Base-by-base conservation (phyloP, 139 green algal genomes). In the Coelastrella sp. region DNA sequence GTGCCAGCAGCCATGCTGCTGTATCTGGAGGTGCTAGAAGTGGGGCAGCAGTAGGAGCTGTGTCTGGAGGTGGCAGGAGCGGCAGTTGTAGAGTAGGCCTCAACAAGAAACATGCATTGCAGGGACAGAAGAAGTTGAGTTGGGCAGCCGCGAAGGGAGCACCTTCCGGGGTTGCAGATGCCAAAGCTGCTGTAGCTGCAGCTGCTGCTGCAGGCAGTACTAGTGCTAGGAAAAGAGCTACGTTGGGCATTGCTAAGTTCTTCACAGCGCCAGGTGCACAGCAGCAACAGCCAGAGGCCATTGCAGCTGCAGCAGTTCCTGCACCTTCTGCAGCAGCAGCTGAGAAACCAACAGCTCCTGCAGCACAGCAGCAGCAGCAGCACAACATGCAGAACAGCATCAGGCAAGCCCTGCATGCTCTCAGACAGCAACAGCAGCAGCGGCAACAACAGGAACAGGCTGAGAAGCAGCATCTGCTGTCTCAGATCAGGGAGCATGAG, bases 351-450 rank as follows among this genome's bases (percentile, higher is more conserved):
- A 8, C 65, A 68, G 20, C 54, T 61, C 2, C 65, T 14, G n/a
- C 83, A 64, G 22, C 83, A 74, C 60, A 17, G 82, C 64, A 32
- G 61, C 61, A 32, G 61, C 61, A 16, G 32, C 32, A 47, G 32
- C 58, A 89, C 2, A 23, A 16, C 84, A 61, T 90, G 74, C 73
- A 83, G 57, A 19, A 73, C 54, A 87, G 59, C 65, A 87, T 87
- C 47, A 17, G 13, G 14, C 32, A 64, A 13, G 82, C 82, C 2
- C 19, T 89, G 73, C 85, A 89, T 11, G 66, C 85, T 16, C n/a
- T 89, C 71, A 59, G 58, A 73, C 73, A 89, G 20, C 47, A 89
- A 16, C 58, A 89, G 73, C 73, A 89, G 60, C 85, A 89, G 58
- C 85, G 58, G n/a, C 57, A 82, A 57, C 73, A 89, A 57, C 73